phyloP scores from a whole-genome alignment of 2,329 filamentous ascomycete genomes.

The Fonsecaea pugnacius region DNA sequence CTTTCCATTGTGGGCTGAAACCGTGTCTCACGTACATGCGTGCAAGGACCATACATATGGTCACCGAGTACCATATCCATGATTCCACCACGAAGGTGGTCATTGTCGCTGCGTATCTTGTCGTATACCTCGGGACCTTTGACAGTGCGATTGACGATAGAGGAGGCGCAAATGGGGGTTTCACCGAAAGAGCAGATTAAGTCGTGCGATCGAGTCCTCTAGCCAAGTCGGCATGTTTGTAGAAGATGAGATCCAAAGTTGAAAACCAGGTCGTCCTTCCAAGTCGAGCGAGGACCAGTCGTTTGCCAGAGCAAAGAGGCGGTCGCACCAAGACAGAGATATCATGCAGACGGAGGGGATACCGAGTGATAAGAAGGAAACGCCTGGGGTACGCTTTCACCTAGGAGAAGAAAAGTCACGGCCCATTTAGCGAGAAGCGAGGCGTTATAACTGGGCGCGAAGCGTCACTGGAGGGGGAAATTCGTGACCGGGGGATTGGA shows the following conservation, averaged over 20 bases:
- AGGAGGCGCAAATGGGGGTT: neutral
- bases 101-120: constrained; percentile 21
- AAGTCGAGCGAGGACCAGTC: constrained; percentile 2
- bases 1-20: neutral
- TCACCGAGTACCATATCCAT: constrained; percentile 38
- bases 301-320: constrained; percentile 14
- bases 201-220: neutral
- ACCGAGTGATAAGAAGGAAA: constrained; percentile 10
- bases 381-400: neutral
- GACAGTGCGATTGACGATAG: constrained; percentile 10
- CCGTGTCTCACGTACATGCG: constrained; percentile 31
- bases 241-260: neutral
- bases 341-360: constrained; percentile 14
- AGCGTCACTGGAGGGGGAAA: neutral
- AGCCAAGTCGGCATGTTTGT: constrained; percentile 13
- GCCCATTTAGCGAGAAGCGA: neutral
- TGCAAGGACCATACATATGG: constrained; percentile 31
- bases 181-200: constrained; percentile 1
- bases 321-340: constrained; percentile 10
- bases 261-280: neutral
- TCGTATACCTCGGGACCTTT: neutral
- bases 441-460: neutral
- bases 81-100: constrained; percentile 37
- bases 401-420: constrained; percentile 14
- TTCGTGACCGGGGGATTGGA: neutral